phyloP scores from a whole-genome alignment of 495 filamentous ascomycete genomes.

The Gamarada debralockiae region DNA sequence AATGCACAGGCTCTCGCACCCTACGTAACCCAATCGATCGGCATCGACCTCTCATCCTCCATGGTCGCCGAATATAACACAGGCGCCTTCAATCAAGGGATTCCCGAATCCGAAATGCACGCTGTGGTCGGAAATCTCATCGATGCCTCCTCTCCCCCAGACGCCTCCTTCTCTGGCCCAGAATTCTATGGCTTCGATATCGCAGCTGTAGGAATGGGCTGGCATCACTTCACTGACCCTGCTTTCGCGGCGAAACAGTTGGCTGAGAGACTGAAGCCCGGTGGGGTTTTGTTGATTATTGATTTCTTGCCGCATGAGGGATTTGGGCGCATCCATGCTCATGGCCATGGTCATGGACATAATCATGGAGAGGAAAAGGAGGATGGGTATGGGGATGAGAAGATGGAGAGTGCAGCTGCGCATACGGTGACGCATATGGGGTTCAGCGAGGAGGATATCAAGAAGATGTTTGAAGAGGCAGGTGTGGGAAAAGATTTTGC shows the following conservation, averaged over 20 bases:
- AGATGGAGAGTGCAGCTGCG: conserved; percentile 1
- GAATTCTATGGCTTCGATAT: conserved; percentile 26
- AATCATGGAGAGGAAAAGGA: background rate
- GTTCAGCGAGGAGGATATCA: conserved; percentile 19
- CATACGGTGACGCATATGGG: conserved; percentile 24
- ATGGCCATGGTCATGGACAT: conserved; percentile 2
- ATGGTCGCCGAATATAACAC: conserved; percentile 27
- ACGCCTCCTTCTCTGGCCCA: conserved; percentile 1
- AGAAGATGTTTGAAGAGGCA: conserved; percentile 21
- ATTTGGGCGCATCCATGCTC: background rate
- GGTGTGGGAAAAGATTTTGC: conserved; percentile 17
- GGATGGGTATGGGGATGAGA: background rate
- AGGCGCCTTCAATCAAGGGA: conserved; percentile 20
- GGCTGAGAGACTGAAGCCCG: conserved; percentile 42
- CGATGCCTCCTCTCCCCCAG: conserved; percentile 3
- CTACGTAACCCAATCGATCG: conserved; percentile 20
- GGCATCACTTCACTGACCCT: conserved; percentile 27
- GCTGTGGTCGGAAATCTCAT: conserved; percentile 23
- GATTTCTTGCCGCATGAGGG: conserved; percentile 27
- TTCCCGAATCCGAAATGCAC: conserved; percentile 22
- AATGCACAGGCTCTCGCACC: conserved; percentile 20
- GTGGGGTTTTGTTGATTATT: conserved; percentile 26
- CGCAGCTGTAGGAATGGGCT: conserved; percentile 22
- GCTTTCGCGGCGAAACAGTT: conserved; percentile 15
- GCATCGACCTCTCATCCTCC: conserved; percentile 23